Evolutionary conservation across 306 rosid species (phyloP), one percentile per base, ranked within the genome.

Genomic region (Gastrolobium villosum): DNA sequence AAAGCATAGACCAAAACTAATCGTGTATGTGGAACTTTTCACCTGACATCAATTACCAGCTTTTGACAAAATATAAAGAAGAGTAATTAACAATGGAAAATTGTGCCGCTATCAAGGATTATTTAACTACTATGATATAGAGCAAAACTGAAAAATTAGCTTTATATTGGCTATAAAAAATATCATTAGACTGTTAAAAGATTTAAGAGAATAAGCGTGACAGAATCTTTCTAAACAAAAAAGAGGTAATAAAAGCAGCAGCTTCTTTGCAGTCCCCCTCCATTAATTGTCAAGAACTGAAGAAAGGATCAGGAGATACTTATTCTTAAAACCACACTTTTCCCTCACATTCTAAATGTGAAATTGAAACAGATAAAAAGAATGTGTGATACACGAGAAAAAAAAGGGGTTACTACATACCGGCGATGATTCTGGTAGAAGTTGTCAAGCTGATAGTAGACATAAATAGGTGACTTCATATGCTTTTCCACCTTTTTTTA

Each of bases 371-470:
- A 11, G 35, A 62, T 41, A 34, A 64, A 64, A 44, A 15, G 41
- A 49, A 64, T 11, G 62, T 11, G 36, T 15, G 5, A 72, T 7
- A 52, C 41, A 3, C 75, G 63, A 56, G 52, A 61, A 62, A 74
- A n/a, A 48, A 59, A 48, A 59, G 30, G 53, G 67, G 71, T 60
- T 41, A 70, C 40, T 52, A 57, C 75, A 66, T 78, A 93, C 98
- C 98, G 84, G 81, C 98, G 93, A 83, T 93, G 98, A 79, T 93
- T 93, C 89, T 93, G 98, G 75, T 93, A 93, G 87, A 93, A 93
- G 82, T 91, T 93, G 85, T 93, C 98, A 26, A 93, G 98, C 86
- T 93, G 97, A 65, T 93, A 93, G 81, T 93, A 93, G 54, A 93
- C 90, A 83, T 49, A 89, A 79, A 93, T 84, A 72, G 98, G 98